Conservation (phyloP, 257 asterid genomes). For the Plantago major region DNA sequence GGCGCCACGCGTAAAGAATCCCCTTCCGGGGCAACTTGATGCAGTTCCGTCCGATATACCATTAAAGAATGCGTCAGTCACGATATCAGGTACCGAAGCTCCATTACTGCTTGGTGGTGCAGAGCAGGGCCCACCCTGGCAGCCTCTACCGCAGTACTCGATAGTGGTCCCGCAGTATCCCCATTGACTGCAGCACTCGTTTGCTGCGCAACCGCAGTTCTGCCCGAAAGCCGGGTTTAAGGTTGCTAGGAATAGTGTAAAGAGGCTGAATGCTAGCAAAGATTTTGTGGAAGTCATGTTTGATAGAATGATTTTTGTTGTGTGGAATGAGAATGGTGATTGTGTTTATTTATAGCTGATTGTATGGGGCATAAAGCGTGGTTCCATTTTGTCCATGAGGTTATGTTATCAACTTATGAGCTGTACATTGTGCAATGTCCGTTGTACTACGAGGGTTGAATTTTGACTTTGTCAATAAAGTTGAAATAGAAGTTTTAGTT, state of each 20-base stretch:
- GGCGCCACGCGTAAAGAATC: conserved; percentile 38
- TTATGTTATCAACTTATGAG: too few relatives aligned
- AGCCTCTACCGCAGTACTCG: conserved; percentile 40
- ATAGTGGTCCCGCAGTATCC: conserved; percentile 41
- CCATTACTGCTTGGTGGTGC: conserved; percentile 22
- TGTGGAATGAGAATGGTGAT: neutral
- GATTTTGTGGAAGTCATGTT: conserved; percentile 2
- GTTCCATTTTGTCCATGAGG: neutral
- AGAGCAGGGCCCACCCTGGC: conserved; percentile 36
- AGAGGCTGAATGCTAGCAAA: conserved; percentile 15
- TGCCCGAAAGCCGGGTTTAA: conserved; percentile 20
- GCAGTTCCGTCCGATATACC: conserved; percentile 33
- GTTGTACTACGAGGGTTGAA: neutral
- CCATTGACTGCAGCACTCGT: conserved; percentile 39
- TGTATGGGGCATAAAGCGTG: neutral
- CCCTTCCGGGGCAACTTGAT: conserved; percentile 35
- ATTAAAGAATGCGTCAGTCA: conserved; percentile 37
- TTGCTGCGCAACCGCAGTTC: conserved; percentile 36
- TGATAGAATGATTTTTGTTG: neutral
- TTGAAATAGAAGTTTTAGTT: neutral
- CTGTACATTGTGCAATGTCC: too few relatives aligned
- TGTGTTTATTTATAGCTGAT: neutral
- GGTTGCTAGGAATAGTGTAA: conserved; percentile 20
- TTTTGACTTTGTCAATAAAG: conserved; percentile 10
- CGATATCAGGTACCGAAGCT: conserved; percentile 24